phyloP scores from a whole-genome alignment of 305 asterid species.

The Rubia balearica region DNA sequence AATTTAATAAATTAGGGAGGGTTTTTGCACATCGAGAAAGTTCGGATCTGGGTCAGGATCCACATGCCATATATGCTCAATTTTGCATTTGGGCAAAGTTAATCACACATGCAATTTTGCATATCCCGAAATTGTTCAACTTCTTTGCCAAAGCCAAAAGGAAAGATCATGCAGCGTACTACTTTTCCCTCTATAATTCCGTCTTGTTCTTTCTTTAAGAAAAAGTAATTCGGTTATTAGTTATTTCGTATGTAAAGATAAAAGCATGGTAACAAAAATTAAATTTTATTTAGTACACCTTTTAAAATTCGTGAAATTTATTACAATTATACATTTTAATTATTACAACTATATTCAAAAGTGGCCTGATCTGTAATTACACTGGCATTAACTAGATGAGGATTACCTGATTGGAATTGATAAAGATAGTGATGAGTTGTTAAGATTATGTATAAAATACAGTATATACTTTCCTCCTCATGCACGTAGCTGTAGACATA shows the following conservation, averaged over 20 bases:
- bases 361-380: too few species aligned
- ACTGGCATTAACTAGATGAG: too few species aligned
- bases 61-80: constrained; percentile 5
- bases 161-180: not conserved
- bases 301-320: too few species aligned
- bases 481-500: not conserved
- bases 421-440: not conserved
- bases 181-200: not conserved
- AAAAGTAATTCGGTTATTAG: not conserved
- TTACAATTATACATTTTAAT: too few species aligned
- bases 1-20: not conserved
- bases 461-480: not conserved
- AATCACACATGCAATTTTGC: not conserved
- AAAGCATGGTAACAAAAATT: too few species aligned
- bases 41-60: constrained; percentile 31
- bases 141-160: constrained; percentile 4
- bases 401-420: too few species aligned
- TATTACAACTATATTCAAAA: too few species aligned
- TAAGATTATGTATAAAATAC: not conserved
- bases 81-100: not conserved
- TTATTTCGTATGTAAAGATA: not conserved
- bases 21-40: constrained; percentile 24
- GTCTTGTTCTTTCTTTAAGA: not conserved
- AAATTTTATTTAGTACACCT: too few species aligned
- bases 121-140: constrained; percentile 8